Base-by-base conservation (phyloP, 2,329 filamentous ascomycete species). In the Fusarium irregulare region DNA sequence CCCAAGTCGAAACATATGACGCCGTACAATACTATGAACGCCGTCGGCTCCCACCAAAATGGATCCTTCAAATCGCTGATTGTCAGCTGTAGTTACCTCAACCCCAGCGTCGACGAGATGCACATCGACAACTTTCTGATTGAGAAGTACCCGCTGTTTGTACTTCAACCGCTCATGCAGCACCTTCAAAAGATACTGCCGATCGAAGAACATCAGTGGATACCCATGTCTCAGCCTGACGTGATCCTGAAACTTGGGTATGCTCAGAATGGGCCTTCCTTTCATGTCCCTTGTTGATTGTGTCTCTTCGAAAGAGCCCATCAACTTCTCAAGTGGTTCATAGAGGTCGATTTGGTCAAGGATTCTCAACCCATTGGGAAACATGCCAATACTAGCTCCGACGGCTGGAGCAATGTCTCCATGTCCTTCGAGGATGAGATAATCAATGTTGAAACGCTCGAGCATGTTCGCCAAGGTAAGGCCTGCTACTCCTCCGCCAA, bases 351-450 rank as follows among this genome's bases (percentile, higher is more conserved):
- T 71, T 70, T 88, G 86, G 48, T 87, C 85, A 1, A 87, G 70
- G 4, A 88, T 83, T 0, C 81, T 77, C 6, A 76, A 62, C 1
- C 83, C 83, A 34, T 84, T 78, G 0, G 85, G 79, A 0, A 80
- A 58, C 0, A 87, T 70, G 0, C 79, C 83, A 25, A 88, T 84
- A 8, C 80, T 82, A 0, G 85, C 85, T 1, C 86, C 86, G 0
- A 83, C 76, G 40, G 81, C 76, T 0, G 85, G 84, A 0, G 81
- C 81, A 25, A 87, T 81, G 0, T 80, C 73, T 0, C 61, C 40
- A 51, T 83, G 77, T 0, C 77, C 75, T 68, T 88, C 86, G 0
- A 88, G 80, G 0, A 88, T 64, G 10, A 85, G 63, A 66, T 82
- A 87, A 60, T 87, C 81, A 51, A 88, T 83, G 32, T 58, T 51